These are phyloP conservation scores for Penicillium frequentans DNA, from an alignment of 2,329 filamentous ascomycete genomes.

Conservation along the genomic window DNA sequence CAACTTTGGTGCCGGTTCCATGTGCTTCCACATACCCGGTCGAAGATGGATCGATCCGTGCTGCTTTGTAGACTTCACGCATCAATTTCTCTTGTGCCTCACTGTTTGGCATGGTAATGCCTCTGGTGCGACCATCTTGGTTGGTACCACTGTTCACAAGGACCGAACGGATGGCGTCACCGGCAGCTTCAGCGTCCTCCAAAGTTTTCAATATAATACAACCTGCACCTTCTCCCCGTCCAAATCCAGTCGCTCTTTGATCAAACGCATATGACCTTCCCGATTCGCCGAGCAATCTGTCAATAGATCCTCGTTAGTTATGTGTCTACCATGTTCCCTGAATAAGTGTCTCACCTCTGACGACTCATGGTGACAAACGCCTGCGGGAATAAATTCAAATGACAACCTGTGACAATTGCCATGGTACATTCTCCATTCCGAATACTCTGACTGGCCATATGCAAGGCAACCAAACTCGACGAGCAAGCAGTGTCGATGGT, in stretches of 20 bases:
- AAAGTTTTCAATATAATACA: constrained; percentile 26
- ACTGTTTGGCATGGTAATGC: constrained; percentile 28
- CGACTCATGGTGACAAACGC: constrained; percentile 24
- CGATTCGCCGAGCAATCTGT: constrained; percentile 23
- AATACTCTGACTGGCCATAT: constrained; percentile 27
- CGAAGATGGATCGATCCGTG: constrained; percentile 32
- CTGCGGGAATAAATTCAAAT: constrained; percentile 27
- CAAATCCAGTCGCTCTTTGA: constrained; percentile 27
- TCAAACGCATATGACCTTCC: constrained; percentile 30
- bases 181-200: constrained; percentile 26
- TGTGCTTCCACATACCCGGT: constrained; percentile 45
- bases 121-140: constrained; percentile 23
- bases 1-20: constrained; percentile 43
- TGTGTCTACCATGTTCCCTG: background rate
- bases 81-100: constrained; percentile 43
- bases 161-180: constrained; percentile 23
- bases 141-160: constrained; percentile 23
- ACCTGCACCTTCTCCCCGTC: constrained; percentile 38
- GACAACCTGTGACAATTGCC: constrained; percentile 29
- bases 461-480: constrained; percentile 26
- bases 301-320: background rate
- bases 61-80: constrained; percentile 35
- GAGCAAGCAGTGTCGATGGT: constrained; percentile 33
- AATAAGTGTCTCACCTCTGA: constrained; percentile 14
- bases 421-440: constrained; percentile 23